Conservation (phyloP, 164 flowering plant species). For the Vitis riparia region DNA sequence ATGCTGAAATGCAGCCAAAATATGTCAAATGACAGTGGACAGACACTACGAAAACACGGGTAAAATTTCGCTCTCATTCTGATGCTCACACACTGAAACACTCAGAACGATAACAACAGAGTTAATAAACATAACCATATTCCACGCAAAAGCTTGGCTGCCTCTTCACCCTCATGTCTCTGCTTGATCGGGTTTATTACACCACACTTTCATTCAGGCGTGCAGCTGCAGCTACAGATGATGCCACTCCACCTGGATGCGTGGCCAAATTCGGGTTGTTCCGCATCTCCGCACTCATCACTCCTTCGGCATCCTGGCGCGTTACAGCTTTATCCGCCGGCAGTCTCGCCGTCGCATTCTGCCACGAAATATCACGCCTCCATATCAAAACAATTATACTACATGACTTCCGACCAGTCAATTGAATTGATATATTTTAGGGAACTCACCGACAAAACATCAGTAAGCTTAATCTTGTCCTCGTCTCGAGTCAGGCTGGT, state of each 20-base stretch:
- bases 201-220: constrained; percentile 34
- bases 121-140: background rate
- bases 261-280: constrained; percentile 33
- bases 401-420: background rate
- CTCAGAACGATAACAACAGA: too few species aligned
- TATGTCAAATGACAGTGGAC: too few species aligned
- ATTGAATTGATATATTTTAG: too few species aligned
- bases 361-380: background rate
- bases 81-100: background rate
- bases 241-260: constrained; percentile 50
- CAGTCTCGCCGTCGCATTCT: constrained; percentile 50
- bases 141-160: background rate
- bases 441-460: constrained; percentile 37
- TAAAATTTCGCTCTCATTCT: too few species aligned
- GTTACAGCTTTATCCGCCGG: constrained; percentile 48
- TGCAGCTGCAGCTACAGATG: constrained; percentile 50
- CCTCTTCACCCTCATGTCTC: background rate
- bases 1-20: too few species aligned
- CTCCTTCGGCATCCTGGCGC: constrained; percentile 51
- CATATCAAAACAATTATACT: background rate
- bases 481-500: constrained; percentile 22
- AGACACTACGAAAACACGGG: too few species aligned
- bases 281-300: constrained; percentile 46
- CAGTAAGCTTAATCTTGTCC: constrained; percentile 43
- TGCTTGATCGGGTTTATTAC: too few species aligned